phyloP scores from a whole-genome alignment of 2,329 filamentous ascomycete species.

The Ceratocystis destructans region DNA sequence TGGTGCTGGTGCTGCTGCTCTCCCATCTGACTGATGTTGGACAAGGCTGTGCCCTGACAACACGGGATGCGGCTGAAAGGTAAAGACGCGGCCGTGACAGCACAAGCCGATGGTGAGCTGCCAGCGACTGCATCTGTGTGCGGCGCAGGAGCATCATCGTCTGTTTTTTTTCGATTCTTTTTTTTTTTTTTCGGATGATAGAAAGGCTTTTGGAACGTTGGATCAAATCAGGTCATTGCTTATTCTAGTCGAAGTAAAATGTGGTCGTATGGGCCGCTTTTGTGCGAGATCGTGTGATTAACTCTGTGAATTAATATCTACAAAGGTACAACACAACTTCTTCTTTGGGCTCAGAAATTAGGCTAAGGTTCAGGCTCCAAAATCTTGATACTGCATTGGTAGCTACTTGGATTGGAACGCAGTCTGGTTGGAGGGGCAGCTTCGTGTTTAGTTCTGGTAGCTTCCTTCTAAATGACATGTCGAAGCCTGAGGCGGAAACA shows the following conservation, averaged over 20 bases:
- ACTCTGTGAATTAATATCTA: neutral
- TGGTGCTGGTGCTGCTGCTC: constrained; percentile 15
- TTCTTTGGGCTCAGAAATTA: too few relatives aligned
- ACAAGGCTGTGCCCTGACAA: neutral
- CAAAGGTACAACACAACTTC: neutral
- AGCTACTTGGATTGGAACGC: too few relatives aligned
- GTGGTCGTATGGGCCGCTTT: neutral
- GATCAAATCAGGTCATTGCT: neutral
- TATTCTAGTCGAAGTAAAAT: neutral
- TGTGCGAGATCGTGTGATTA: neutral
- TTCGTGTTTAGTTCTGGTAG: neutral
- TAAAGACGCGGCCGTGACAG: constrained; percentile 8
- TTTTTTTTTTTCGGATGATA: neutral
- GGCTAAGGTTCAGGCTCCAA: neutral
- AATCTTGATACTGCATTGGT: neutral
- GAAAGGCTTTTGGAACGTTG: neutral
- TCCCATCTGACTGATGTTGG: constrained; percentile 16
- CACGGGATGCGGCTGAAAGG: neutral
- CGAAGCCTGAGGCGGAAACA: neutral
- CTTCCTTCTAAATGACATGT: neutral
- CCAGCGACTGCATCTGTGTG: constrained; percentile 10
- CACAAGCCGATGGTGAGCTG: constrained; percentile 1
- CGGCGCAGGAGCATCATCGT: constrained; percentile 17
- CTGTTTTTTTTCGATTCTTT: too few relatives aligned
- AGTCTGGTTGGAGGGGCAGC: neutral